A percentile compares a stretch with the other conserved stretches of the same genome.
Conservation (phyloP, 1,139 yeast species). For the Hyphopichia fennica region DNA sequence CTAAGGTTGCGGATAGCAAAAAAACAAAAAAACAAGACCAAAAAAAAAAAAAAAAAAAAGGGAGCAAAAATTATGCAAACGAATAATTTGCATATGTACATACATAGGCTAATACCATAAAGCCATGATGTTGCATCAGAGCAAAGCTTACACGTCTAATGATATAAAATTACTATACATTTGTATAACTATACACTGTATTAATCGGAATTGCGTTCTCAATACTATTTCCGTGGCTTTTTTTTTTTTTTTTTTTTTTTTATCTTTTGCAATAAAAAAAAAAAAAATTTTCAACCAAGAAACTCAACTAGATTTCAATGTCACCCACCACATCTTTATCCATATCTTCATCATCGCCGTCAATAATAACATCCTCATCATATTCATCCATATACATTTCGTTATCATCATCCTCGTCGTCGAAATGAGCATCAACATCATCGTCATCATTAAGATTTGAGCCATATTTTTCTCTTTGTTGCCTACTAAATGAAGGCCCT, state of each 20-base stretch:
- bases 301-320: slow-evolving; percentile 29
- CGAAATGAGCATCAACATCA: slow-evolving; percentile 19
- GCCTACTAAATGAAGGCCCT: slow-evolving; percentile 14
- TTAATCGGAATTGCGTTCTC: neutral
- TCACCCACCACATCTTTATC: slow-evolving; percentile 37
- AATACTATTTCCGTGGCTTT: neutral
- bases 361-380: slow-evolving; percentile 31
- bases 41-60: too few relatives aligned
- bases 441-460: slow-evolving; percentile 17
- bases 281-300: neutral
- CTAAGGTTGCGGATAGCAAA: too few relatives aligned
- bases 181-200: too few relatives aligned
- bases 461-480: slow-evolving; percentile 3
- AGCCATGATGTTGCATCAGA: too few relatives aligned
- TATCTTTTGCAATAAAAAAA: neutral
- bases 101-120: too few relatives aligned
- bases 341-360: slow-evolving; percentile 23
- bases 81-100: too few relatives aligned
- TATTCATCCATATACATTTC: slow-evolving; percentile 21
- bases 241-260: neutral
- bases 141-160: too few relatives aligned
- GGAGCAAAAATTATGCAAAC: too few relatives aligned
- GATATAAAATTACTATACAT: too few relatives aligned
- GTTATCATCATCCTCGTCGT: slow-evolving; percentile 20
- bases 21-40: too few relatives aligned